These are phyloP conservation scores for Marasmius sp. DNA, from an alignment of 1,284 basidiomycete genomes.

Conservation along the genomic window DNA sequence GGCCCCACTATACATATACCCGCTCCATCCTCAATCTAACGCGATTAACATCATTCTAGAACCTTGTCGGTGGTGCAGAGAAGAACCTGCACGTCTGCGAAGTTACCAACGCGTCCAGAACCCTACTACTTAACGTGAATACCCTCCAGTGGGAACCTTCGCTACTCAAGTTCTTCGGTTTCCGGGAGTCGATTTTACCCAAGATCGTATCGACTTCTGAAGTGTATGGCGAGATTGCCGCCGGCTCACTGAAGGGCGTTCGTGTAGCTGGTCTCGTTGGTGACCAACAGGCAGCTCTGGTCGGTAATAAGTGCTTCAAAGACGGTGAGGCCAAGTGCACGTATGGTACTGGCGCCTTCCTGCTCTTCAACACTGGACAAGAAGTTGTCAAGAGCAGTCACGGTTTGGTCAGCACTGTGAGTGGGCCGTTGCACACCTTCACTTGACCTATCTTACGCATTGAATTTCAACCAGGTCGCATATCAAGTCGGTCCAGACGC, in stretches of 20 bases:
- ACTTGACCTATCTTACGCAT: neutral
- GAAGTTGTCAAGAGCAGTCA: constrained; percentile 86
- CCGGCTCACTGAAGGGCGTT: constrained; percentile 73
- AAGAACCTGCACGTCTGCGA: constrained; percentile 87
- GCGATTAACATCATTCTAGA: constrained; percentile 43
- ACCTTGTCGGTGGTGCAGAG: constrained; percentile 75
- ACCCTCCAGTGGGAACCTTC: constrained; percentile 84
- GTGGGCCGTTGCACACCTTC: constrained; percentile 18
- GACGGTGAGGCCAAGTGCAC: constrained; percentile 92
- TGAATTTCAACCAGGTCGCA: constrained; percentile 60
- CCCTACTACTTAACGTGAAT: constrained; percentile 85
- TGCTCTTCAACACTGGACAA: constrained; percentile 90
- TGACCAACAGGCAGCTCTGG: constrained; percentile 95
- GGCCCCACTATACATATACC: neutral
- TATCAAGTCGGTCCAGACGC: constrained; percentile 84
- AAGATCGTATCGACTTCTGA: constrained; percentile 90
- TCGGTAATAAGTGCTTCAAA: constrained; percentile 92
- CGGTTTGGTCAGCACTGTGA: constrained; percentile 86
- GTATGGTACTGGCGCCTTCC: constrained; percentile 94
- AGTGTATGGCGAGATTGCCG: constrained; percentile 80
- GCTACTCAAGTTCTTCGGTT: constrained; percentile 86
- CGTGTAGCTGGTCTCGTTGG: constrained; percentile 92
- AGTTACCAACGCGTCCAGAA: constrained; percentile 96
- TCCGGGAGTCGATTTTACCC: constrained; percentile 81
- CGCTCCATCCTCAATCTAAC: constrained; percentile 7